Conservation (phyloP, 768 basidiomycete species). For the Scleroderma bovista region DNA sequence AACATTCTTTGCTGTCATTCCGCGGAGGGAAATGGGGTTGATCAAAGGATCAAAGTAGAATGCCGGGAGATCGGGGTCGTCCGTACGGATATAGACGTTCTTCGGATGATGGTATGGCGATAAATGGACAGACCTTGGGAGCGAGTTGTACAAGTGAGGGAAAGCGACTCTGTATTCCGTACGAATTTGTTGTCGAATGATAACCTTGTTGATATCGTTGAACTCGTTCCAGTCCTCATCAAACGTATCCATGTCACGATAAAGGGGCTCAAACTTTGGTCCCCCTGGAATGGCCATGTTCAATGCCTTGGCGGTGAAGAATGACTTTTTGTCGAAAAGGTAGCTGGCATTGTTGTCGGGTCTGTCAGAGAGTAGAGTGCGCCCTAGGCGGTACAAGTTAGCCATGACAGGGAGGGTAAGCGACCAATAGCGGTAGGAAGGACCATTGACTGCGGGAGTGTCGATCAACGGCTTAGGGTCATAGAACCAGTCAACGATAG, state of each 20-base stretch:
- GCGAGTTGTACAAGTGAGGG: constrained; percentile 97
- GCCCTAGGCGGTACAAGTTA: constrained; percentile 91
- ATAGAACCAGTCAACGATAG: constrained; percentile 98
- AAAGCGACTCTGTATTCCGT: constrained; percentile 99
- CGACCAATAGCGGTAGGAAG: constrained; percentile 91
- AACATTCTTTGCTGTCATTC: constrained; percentile 75
- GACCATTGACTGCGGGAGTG: constrained; percentile 85
- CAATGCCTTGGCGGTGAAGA: constrained; percentile 97
- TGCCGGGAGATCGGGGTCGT: constrained; percentile 97
- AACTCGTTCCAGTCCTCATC: constrained; percentile 99
- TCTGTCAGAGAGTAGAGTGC: constrained; percentile 89
- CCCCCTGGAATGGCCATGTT: constrained; percentile 98
- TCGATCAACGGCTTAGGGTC: constrained; percentile 93
- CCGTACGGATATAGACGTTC: constrained; percentile 98
- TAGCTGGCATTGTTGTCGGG: constrained; percentile 89
- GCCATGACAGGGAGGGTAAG: constrained; percentile 93
- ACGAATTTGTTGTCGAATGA: constrained; percentile 96
- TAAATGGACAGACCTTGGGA: constrained; percentile 90
- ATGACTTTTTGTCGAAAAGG: constrained; percentile 94
- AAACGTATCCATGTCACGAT: constrained; percentile 94
- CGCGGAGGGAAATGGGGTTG: constrained; percentile 93
- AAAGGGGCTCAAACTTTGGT: constrained; percentile 96
- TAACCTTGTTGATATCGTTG: constrained; percentile 99
- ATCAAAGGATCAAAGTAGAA: constrained; percentile 99
- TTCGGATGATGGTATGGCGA: constrained; percentile 91